These are phyloP conservation scores for Mycosphaerella sp. DNA, from an alignment of 2,329 filamentous ascomycete genomes.

Conservation along the genomic window DNA sequence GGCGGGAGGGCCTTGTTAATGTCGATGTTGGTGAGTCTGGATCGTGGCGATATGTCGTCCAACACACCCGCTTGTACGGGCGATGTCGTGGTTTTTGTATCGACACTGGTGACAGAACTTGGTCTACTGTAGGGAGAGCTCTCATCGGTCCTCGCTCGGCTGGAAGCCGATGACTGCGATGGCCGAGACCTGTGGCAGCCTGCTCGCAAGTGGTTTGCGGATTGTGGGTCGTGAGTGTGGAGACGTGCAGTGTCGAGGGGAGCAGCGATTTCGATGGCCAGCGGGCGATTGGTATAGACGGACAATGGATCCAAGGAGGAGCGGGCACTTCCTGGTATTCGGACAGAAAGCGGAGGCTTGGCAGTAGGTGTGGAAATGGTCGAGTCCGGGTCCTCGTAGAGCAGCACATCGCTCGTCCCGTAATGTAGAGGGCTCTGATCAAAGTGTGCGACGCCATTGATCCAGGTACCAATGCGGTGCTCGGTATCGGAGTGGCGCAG, in stretches of 20 bases:
- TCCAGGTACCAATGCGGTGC: slow-evolving; percentile 39
- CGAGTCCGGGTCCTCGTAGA: background rate
- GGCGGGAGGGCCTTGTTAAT: slow-evolving; percentile 18
- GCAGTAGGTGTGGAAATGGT: background rate
- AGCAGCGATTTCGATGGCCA: background rate
- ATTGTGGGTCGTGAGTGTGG: background rate
- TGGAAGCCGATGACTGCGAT: slow-evolving; percentile 32
- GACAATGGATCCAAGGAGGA: background rate
- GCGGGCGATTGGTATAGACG: background rate
- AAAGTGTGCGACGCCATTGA: slow-evolving; percentile 41
- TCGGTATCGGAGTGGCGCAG: slow-evolving; percentile 27
- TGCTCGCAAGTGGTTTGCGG: background rate
- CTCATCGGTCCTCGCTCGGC: slow-evolving; percentile 32
- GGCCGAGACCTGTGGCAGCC: slow-evolving; percentile 10
- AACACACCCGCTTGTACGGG: slow-evolving; percentile 9
- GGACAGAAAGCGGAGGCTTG: background rate
- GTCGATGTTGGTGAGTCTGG: slow-evolving; percentile 4
- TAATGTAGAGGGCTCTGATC: slow-evolving; percentile 21
- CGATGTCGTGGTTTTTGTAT: slow-evolving; percentile 8
- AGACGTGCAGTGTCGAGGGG: background rate
- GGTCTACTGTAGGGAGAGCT: slow-evolving; percentile 37
- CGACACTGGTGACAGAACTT: slow-evolving; percentile 27
- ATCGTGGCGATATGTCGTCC: slow-evolving; percentile 7
- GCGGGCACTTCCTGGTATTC: background rate
- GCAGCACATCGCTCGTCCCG: background rate